Evolutionary conservation across 1,284 basidiomycete genomes (phyloP).

Genomic region (Cutaneotrichosporon daszewskae): DNA sequence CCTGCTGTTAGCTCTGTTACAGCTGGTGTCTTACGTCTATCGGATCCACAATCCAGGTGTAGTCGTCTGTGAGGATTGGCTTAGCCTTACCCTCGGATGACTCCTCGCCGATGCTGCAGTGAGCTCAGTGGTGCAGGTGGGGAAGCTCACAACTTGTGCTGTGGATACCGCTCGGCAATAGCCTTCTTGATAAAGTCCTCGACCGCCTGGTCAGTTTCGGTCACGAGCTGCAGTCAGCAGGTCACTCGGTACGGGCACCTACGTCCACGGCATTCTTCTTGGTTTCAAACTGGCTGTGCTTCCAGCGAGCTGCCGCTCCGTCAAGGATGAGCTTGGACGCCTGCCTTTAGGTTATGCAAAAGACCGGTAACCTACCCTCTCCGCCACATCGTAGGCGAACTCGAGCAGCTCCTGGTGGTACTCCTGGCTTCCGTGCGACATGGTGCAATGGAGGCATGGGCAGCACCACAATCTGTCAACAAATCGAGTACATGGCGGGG

Average conservation of each 20-base stretch:
- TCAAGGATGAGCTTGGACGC: conserved; percentile 21
- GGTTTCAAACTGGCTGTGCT: conserved; percentile 15
- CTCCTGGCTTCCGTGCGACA: conserved; percentile 3
- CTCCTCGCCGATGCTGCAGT: conserved; percentile 68
- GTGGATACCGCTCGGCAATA: conserved; percentile 64
- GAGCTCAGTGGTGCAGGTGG: conserved; percentile 2
- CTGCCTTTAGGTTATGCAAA: conserved; percentile 6
- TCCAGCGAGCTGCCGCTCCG: conserved; percentile 30
- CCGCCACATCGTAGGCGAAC: conserved; percentile 19
- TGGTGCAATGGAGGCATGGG: background rate
- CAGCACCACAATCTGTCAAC: background rate
- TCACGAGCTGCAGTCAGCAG: conserved; percentile 58
- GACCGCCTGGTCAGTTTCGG: conserved; percentile 87
- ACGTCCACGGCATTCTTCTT: conserved; percentile 55
- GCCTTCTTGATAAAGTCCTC: conserved; percentile 75
- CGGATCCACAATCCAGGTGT: conserved; percentile 45
- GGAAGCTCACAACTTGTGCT: conserved; percentile 59
- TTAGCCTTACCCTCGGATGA: conserved; percentile 60
- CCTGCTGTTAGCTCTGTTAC: conserved; percentile 18
- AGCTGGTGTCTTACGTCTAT: conserved; percentile 35
- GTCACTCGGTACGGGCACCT: background rate
- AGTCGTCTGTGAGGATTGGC: conserved; percentile 66
- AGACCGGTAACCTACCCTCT: conserved; percentile 12
- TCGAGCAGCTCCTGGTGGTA: conserved; percentile 25
- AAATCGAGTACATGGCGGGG: too few relatives aligned